These are phyloP conservation scores for Plasmopara viticola DNA, from an alignment of 352 stramenopile genomes.

Conservation along the genomic window DNA sequence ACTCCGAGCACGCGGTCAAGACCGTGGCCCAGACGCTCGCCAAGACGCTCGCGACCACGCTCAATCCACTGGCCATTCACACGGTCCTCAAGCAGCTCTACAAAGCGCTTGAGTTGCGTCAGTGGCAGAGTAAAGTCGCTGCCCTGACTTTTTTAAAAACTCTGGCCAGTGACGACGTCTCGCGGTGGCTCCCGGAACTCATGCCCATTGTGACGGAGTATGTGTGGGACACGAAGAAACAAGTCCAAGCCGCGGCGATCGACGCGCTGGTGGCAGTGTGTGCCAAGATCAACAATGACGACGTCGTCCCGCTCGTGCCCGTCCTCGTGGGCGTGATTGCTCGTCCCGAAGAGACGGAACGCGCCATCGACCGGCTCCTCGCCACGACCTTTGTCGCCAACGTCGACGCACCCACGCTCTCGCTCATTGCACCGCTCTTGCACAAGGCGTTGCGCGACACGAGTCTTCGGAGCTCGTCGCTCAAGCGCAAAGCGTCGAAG, in stretches of 20 bases:
- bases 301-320: constrained; percentile 86
- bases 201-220: constrained; percentile 85
- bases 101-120: constrained; percentile 41
- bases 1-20: constrained; percentile 58
- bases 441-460: constrained; percentile 89
- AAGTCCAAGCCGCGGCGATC: constrained; percentile 83
- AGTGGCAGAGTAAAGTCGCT: constrained; percentile 87
- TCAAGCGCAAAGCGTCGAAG: constrained; percentile 87
- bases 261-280: constrained; percentile 76
- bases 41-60: constrained; percentile 29
- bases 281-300: constrained; percentile 87
- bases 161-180: constrained; percentile 70
- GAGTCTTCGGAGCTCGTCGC: constrained; percentile 85
- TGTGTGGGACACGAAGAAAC: constrained; percentile 93
- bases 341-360: constrained; percentile 87
- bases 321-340: constrained; percentile 88
- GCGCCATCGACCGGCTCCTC: constrained; percentile 87
- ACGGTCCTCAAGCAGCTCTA: constrained; percentile 58
- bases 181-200: constrained; percentile 81
- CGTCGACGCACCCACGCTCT: constrained; percentile 86
- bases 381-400: constrained; percentile 90
- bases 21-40: constrained; percentile 28
- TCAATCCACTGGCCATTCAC: constrained; percentile 57
- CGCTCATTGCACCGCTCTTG: constrained; percentile 88
- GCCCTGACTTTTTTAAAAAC: constrained; percentile 75